Evolutionary conservation across 306 rosid species (phyloP), one percentile per base, ranked within the genome.

Genomic region (Ochetophila trinervis): DNA sequence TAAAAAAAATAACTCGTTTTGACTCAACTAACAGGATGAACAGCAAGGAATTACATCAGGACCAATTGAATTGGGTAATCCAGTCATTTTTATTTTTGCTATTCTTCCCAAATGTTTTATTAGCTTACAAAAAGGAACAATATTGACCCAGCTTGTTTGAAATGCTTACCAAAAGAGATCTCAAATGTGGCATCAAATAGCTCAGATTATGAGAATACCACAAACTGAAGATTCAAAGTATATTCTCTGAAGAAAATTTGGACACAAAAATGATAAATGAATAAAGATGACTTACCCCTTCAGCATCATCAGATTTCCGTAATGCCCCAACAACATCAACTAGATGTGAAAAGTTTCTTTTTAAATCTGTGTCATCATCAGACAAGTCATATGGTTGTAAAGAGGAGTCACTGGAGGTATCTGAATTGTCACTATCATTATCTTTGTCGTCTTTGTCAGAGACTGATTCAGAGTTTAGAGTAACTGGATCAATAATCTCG

Each of bases 361-460:
- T 93, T 80, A 93, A 77, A 87, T 89, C 98, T 8, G 97, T 64
- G 65, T 89, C 97, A 69, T 93, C 96, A 67, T 93, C 98, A 20
- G 84, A 54, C 70, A 93, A 80, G 83, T 89, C 96, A 81, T 89
- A 93, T 10, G 98, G 96, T 84, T 86, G 88, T 71, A 89, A 81
- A 64, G 93, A 89, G 62, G 94, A 86, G 73, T 89, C 92, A 74
- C 83, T 82, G 0, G 84, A 83, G 67, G 86, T 79, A 76, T 76
- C 83, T 42, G 98, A 93, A 72, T 63, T 61, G 76, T 86, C 96
- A 73, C 97, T 87, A n/a, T 65, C 91, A 84, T 65, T 79, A 32
- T 84, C 89, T 13, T 73, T 83, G 20, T 78, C 85, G 47, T 85
- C 88, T 24, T 82, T 62, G 52, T 83, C 83, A 49, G 73, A 69